These are phyloP conservation scores for Dissophora ornata DNA, from an alignment of 192 early-diverging fungal genomes.

Conservation along the genomic window DNA sequence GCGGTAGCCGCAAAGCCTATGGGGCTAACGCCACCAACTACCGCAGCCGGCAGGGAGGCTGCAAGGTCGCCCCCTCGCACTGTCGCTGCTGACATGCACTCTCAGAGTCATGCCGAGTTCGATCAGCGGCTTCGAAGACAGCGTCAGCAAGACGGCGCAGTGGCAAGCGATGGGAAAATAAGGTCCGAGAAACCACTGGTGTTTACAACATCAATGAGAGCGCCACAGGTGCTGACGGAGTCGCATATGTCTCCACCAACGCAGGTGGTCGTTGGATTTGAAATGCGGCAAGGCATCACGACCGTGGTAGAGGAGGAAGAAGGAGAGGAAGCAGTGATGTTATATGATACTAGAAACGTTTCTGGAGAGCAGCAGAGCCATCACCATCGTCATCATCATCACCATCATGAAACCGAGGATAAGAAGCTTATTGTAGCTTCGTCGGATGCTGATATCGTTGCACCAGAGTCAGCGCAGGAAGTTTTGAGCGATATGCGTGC, in stretches of 20 bases:
- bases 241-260: neutral
- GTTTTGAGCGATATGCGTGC: constrained; percentile 35
- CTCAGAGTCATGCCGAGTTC: constrained; percentile 6
- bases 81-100: neutral
- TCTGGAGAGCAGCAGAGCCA: neutral
- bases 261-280: neutral
- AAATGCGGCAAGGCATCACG: neutral
- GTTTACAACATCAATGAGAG: constrained; percentile 11
- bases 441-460: no score
- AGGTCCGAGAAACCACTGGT: neutral
- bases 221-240: constrained; percentile 21
- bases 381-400: neutral
- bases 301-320: constrained; percentile 2
- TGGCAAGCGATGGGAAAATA: neutral
- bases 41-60: neutral
- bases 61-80: neutral
- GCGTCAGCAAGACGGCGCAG: neutral
- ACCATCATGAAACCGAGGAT: neutral
- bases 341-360: no score
- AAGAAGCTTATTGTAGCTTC: no score
- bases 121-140: constrained; percentile 1
- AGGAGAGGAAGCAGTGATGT: neutral
- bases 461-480: neutral
- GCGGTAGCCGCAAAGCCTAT: constrained; percentile 33
- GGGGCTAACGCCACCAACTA: neutral